Evolutionary conservation across 148 eudicot species (phyloP), one percentile per base, ranked within the genome.

Genomic region (Heliamphora exappendiculata): DNA sequence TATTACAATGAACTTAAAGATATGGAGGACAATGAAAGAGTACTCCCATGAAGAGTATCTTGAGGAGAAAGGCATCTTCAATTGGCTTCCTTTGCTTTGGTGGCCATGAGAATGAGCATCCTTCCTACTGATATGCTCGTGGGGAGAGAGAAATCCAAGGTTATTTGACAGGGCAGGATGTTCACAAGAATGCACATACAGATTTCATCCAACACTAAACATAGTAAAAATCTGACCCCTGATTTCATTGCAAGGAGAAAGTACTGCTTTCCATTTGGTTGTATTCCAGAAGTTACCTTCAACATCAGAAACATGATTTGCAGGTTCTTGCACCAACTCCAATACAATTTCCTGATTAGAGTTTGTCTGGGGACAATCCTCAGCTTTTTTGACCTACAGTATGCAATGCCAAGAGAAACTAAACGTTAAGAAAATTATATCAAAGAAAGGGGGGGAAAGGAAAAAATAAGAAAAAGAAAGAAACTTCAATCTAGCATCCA

Each of bases 331-430:
- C 14, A 57, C 85, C 19, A 76, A 66, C 70, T 84, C 90, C 59
- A 74, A 34, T 49, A 58, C 80, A 36, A 49, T 76, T 57, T 80
- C 82, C 76, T 74, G 83, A 78, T 76, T 57, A 62, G 49, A 16
- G 60, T 60, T 72, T 24, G 76, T 60, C 53, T 87, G 89, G 7
- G 78, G 77, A 70, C 72, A 76, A 77, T 89, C 78, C 49, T 81
- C 90, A 3, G 80, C 47, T 81, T 83, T 92, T 54, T 81, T 86
- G 54, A 86, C 93, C 95, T 89, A 74, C 57, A 78, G n/a, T 42
- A 65, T 54, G 77, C 7, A 47, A 67, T 50, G 50, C 44, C 74
- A 77, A 67, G 44, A 28, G 57, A 44, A 70, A 41, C 9, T 34
- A 31, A 75, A 39, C 19, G 55, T 1, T 7, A 14, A 28, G 47